Conservation (phyloP, 2,329 filamentous ascomycete genomes). For the Ambrosiella beaveri region DNA sequence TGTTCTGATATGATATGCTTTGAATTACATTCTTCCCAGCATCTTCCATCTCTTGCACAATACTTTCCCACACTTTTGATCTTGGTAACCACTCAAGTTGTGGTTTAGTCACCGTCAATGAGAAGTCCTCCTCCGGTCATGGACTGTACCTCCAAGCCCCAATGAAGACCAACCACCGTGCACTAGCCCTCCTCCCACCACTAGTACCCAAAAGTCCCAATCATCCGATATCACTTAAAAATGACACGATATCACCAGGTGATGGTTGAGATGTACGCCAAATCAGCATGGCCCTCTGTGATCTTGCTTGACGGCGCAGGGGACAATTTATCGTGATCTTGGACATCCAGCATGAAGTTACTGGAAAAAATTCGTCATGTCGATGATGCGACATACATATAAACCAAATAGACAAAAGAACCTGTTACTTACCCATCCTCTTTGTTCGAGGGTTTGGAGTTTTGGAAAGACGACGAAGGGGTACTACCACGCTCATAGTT, state of each 20-base stretch:
- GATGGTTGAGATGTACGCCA: too few relatives aligned
- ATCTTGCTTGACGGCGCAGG: too few relatives aligned
- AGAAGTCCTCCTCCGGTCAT: too few relatives aligned
- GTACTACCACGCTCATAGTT: slow-evolving; percentile 18
- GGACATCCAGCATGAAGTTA: neutral
- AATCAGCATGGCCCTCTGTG: too few relatives aligned
- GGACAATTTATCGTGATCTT: too few relatives aligned
- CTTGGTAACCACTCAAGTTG: neutral
- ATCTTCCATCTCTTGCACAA: neutral
- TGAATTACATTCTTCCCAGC: neutral
- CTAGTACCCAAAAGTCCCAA: too few relatives aligned
- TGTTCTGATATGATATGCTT: slow-evolving; percentile 11
- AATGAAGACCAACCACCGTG: too few relatives aligned
- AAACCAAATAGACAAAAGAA: neutral
- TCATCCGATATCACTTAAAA: too few relatives aligned
- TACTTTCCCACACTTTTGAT: neutral
- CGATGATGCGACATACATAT: neutral
- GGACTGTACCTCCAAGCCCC: too few relatives aligned
- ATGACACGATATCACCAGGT: too few relatives aligned
- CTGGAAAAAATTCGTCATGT: neutral
- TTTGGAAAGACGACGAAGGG: slow-evolving; percentile 19
- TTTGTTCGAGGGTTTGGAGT: slow-evolving; percentile 37
- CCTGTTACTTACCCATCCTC: slow-evolving; percentile 26
- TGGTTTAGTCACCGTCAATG: too few relatives aligned
- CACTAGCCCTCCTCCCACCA: too few relatives aligned